These are phyloP conservation scores for Kokia cookei DNA, from an alignment of 441 rosid species.

Conservation along the genomic window DNA sequence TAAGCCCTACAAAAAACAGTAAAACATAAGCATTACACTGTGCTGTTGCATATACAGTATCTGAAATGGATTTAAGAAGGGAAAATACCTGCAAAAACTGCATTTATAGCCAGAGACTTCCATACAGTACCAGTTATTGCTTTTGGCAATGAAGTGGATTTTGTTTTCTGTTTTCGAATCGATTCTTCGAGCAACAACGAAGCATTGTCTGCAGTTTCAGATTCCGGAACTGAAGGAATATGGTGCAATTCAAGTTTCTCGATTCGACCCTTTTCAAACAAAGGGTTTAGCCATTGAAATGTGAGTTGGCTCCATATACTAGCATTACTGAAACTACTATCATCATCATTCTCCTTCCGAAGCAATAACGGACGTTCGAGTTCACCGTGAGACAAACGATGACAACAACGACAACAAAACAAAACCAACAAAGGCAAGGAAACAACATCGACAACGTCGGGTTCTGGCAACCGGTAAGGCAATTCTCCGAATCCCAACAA, in stretches of 20 bases:
- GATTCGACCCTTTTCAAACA: conserved; percentile 32
- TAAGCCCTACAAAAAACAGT: conserved; percentile 33
- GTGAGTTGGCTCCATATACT: conserved; percentile 51
- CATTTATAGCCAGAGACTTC: conserved; percentile 47
- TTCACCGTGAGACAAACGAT: background rate
- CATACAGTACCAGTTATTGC: conserved; percentile 31
- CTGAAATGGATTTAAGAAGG: background rate
- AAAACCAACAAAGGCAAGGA: conserved; percentile 35
- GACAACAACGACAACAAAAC: conserved; percentile 30
- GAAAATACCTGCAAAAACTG: conserved; percentile 46
- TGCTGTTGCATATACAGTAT: background rate
- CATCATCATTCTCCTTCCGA: conserved; percentile 9
- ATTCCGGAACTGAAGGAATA: conserved; percentile 43
- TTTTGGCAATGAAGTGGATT: conserved; percentile 28
- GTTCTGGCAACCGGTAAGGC: conserved; percentile 22
- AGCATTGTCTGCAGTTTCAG: conserved; percentile 50
- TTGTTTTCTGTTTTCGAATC: conserved; percentile 27
- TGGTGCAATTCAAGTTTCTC: conserved; percentile 40
- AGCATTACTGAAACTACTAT: conserved; percentile 23
- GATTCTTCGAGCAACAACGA: conserved; percentile 46
- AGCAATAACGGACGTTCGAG: conserved; percentile 36
- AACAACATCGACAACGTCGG: conserved; percentile 27
- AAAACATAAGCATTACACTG: background rate
- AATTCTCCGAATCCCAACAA: conserved; percentile 15
- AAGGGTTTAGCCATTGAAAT: conserved; percentile 59